Percentiles rank a stretch among this genome's conserved stretches.
Evolutionary conservation across 805 yeast genomes (phyloP).

Genomic region (Ogataea corticis): DNA sequence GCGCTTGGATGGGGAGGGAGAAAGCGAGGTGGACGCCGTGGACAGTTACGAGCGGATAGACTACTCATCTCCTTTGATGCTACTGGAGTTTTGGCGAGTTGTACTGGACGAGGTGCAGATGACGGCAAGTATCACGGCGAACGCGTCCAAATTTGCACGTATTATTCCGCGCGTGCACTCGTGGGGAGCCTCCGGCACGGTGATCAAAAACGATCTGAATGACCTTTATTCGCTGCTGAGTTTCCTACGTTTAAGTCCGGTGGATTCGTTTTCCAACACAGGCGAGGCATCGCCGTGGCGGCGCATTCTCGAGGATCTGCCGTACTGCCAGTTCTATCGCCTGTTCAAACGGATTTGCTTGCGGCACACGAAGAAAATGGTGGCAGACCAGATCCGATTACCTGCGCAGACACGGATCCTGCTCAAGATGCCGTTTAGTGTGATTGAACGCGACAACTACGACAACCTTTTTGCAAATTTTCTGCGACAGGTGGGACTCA

Average conservation of each 20-base stretch:
- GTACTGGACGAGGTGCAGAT: slow-evolving; percentile 94
- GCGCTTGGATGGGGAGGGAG: slow-evolving; percentile 8
- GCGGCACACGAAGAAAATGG: slow-evolving; percentile 85
- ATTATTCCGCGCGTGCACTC: slow-evolving; percentile 83
- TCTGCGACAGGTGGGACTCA: slow-evolving; percentile 52
- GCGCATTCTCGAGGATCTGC: slow-evolving; percentile 26
- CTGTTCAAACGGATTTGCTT: slow-evolving; percentile 59
- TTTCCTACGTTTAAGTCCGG: slow-evolving; percentile 70
- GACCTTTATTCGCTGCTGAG: slow-evolving; percentile 73
- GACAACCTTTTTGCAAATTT: slow-evolving; percentile 63
- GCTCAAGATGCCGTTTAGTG: slow-evolving; percentile 71
- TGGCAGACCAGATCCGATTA: slow-evolving; percentile 68
- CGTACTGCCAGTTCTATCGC: slow-evolving; percentile 43
- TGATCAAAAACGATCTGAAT: slow-evolving; percentile 62
- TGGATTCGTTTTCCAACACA: slow-evolving; percentile 34
- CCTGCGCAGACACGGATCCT: slow-evolving; percentile 78
- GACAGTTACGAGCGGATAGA: slow-evolving; percentile 42
- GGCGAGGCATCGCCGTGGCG: slow-evolving; percentile 31
- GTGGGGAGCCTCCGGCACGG: slow-evolving; percentile 98
- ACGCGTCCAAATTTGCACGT: slow-evolving; percentile 79
- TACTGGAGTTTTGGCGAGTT: slow-evolving; percentile 85
- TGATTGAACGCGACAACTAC: slow-evolving; percentile 85
- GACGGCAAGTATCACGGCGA: slow-evolving; percentile 71
- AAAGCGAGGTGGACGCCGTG: slow-evolving; percentile 15
- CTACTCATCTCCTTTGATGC: slow-evolving; percentile 79